Percentiles rank a stretch among this genome's conserved stretches.
Evolutionary conservation across 2,329 filamentous ascomycete species (phyloP).

Genomic region (Pochonia chlamydosporia): DNA sequence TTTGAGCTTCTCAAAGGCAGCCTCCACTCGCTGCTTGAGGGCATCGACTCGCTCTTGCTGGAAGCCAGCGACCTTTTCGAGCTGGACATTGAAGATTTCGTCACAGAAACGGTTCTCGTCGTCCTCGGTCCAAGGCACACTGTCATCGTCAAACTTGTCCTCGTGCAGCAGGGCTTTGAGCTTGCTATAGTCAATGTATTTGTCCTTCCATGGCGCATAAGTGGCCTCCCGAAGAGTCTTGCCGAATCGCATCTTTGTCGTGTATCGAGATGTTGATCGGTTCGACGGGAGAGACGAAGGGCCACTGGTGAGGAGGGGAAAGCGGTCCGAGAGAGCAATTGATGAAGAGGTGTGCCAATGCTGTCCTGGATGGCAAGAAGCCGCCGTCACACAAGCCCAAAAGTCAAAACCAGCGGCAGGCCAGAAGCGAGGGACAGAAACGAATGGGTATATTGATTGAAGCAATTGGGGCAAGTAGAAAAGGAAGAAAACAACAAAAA

Average conservation of each 20-base stretch:
- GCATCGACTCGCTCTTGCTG: constrained; percentile 69
- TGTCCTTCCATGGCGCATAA: constrained; percentile 82
- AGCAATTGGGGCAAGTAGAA: neutral
- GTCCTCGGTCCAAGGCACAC: constrained; percentile 78
- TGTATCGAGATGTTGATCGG: neutral
- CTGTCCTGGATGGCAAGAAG: neutral
- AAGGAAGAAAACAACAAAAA: neutral
- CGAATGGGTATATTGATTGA: too few species aligned
- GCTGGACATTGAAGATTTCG: constrained; percentile 87
- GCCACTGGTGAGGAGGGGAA: neutral
- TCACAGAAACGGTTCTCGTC: constrained; percentile 93
- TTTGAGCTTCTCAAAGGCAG: constrained; percentile 63
- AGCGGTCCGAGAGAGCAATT: neutral
- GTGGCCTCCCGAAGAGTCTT: constrained; percentile 75
- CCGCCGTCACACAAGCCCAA: neutral
- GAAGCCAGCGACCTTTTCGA: constrained; percentile 91
- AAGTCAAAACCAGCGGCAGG: neutral
- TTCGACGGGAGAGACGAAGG: neutral
- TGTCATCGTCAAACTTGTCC: constrained; percentile 54
- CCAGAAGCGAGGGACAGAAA: neutral
- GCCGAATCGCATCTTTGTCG: constrained; percentile 77
- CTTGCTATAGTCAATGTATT: constrained; percentile 94
- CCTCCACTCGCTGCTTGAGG: constrained; percentile 49
- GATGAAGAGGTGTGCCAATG: neutral
- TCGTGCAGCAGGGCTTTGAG: constrained; percentile 87